phyloP scores from a whole-genome alignment of 345 rosid species.

The Fremontodendron californicum region DNA sequence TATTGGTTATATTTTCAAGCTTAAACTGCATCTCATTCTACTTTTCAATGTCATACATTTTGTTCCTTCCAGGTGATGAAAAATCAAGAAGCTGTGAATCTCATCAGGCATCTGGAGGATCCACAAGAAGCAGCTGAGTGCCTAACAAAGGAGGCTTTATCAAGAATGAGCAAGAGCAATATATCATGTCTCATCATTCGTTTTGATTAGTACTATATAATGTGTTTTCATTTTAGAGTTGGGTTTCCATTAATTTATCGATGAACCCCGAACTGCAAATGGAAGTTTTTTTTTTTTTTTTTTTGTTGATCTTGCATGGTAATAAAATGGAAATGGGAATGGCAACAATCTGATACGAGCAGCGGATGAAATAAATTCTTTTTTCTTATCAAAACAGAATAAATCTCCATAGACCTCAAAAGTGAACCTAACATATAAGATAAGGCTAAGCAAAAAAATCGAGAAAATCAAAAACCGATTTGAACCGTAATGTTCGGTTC shows the following conservation, averaged over 20 bases:
- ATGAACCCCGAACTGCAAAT: neutral
- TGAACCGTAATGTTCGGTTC: too few relatives aligned
- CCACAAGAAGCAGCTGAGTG: constrained; percentile 69
- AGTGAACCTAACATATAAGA: too few relatives aligned
- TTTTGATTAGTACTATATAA: constrained; percentile 33
- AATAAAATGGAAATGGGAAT: neutral
- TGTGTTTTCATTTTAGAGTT: neutral
- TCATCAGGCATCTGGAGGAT: constrained; percentile 55
- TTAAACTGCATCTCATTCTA: neutral
- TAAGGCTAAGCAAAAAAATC: too few relatives aligned
- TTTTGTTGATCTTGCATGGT: neutral
- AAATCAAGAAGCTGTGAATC: constrained; percentile 66
- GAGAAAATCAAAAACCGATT: too few relatives aligned
- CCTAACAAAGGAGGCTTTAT: constrained; percentile 58
- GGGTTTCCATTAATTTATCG: neutral
- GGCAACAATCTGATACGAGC: neutral
- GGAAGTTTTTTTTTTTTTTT: neutral
- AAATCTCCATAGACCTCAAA: neutral
- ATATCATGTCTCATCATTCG: constrained; percentile 57
- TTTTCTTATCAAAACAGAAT: neutral
- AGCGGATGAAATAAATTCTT: neutral
- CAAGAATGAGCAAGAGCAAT: constrained; percentile 53
- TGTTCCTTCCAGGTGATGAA: constrained; percentile 55
- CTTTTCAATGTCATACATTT: neutral
- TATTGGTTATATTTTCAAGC: neutral